These are phyloP conservation scores for Yamadazyma membranifaciens DNA, from an alignment of 1,139 yeast genomes.

Conservation along the genomic window DNA sequence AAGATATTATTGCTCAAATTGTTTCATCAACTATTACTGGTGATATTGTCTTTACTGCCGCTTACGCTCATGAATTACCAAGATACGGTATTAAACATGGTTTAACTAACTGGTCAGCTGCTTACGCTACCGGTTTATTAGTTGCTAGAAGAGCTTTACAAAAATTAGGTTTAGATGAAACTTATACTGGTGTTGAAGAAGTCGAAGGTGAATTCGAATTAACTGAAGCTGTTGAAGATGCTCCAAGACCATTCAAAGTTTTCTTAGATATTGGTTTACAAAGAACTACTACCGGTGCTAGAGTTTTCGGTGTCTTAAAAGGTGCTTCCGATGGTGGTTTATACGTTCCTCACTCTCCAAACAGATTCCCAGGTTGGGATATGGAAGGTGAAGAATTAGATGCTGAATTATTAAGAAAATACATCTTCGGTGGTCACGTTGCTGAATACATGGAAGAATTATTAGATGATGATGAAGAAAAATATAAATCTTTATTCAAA, in stretches of 20 bases:
- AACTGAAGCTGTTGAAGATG: conserved; percentile 99
- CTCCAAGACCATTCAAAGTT: conserved; percentile 99
- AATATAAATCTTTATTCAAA: conserved; percentile 95
- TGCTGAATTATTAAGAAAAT: conserved; percentile 95
- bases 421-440: conserved; percentile 99
- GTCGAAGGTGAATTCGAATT: conserved; percentile 98
- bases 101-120: conserved; percentile 99
- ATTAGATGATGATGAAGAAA: conserved; percentile 99
- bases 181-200: conserved; percentile 98
- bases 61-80: conserved; percentile 99
- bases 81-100: conserved; percentile 97
- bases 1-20: conserved; percentile 97
- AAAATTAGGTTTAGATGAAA: conserved; percentile 97
- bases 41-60: conserved; percentile 94
- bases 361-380: conserved; percentile 99
- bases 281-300: conserved; percentile 99
- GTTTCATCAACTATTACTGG: conserved; percentile 96
- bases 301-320: conserved; percentile 98
- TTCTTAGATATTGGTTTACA: conserved; percentile 99
- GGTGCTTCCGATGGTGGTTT: conserved; percentile 99
- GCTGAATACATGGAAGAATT: conserved; percentile 99
- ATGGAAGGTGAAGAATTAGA: conserved; percentile 97
- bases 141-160: conserved; percentile 99
- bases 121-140: conserved; percentile 98
- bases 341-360: conserved; percentile 98